Evolutionary conservation across 2,329 filamentous ascomycete species (phyloP), one percentile per base, ranked within the genome.

Genomic region (Magnaporthales sp.): DNA sequence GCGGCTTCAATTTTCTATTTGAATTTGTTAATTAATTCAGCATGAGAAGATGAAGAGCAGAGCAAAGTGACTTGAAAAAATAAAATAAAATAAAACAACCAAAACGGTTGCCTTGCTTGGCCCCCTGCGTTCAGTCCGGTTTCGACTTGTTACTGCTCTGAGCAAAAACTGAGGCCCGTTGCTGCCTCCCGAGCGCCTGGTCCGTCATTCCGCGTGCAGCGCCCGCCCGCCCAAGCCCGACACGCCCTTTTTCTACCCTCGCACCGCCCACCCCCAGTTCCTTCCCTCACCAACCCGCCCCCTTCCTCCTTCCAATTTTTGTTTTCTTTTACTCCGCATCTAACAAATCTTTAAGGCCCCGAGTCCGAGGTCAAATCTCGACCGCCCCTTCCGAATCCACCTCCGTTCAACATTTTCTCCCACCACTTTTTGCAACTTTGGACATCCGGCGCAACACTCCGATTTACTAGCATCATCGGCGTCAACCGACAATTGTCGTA

Each of bases 361-460:
- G 38, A 19, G 38, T 46, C 38, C 38, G 38, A 46, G 38, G 19
- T 46, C 38, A 46, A 46, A 62, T 68, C 68, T 69, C 66, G 69
- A 66, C 69, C 67, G 26, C 58, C 22, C 26, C 67, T 66, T 67
- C 66, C 67, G 61, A 64, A 66, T 61, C 60, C 62, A 58, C 64
- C 66, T 66, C 68, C 67, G 66, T 66, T 61, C 63, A 61, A 58
- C 64, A 54, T 67, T 66, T 60, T 66, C 54, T 27, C 58, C 26
- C 58, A 30, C 58, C 58, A 27, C 26, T 27, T 62, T 62, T 30
- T n/a, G 15, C 58, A 62, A 62, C 58, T 30, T 62, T 15, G 26
- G n/a, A 30, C 26, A 6, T 62, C 58, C 58, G 58, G 26, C 26
- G 10, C 24, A 27, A 30, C 26, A 27, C 58, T 19, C 26, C 58